Conservation (phyloP, 2,329 filamentous ascomycete genomes). For the Arthroderma uncinatum region DNA sequence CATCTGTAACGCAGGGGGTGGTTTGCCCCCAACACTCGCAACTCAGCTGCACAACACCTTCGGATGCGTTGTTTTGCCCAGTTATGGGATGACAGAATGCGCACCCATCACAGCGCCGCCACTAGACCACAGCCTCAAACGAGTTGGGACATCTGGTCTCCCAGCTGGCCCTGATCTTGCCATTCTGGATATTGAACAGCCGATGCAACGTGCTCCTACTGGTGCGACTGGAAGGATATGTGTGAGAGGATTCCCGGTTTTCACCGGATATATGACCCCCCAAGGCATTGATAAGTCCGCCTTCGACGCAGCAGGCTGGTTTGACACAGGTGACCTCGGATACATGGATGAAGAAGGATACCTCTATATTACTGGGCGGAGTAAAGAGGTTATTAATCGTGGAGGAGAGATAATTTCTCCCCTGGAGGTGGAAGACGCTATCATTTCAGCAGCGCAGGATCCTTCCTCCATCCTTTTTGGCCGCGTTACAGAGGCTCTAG, state of each 20-base stretch:
- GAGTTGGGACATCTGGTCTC: background rate
- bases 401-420: conserved; percentile 6
- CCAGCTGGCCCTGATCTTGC: conserved; percentile 2
- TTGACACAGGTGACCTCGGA: conserved; percentile 5
- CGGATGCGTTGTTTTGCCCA: background rate
- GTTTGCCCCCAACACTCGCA: background rate
- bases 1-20: conserved; percentile 2
- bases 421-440: conserved; percentile 2
- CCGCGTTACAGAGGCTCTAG: background rate
- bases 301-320: background rate
- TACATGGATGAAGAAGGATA: conserved; percentile 2
- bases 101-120: conserved; percentile 3
- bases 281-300: background rate
- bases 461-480: background rate
- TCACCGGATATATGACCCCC: background rate
- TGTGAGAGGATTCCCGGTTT: conserved; percentile 2
- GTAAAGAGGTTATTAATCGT: conserved; percentile 7
- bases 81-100: conserved; percentile 7
- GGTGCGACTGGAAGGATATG: background rate
- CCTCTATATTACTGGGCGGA: conserved; percentile 6
- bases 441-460: background rate
- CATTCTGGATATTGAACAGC: background rate
- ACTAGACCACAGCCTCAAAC: background rate
- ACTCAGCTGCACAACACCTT: background rate
- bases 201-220: background rate